Evolutionary conservation across 257 asterid species (phyloP).

Genomic region (Ehretia macrophylla): DNA sequence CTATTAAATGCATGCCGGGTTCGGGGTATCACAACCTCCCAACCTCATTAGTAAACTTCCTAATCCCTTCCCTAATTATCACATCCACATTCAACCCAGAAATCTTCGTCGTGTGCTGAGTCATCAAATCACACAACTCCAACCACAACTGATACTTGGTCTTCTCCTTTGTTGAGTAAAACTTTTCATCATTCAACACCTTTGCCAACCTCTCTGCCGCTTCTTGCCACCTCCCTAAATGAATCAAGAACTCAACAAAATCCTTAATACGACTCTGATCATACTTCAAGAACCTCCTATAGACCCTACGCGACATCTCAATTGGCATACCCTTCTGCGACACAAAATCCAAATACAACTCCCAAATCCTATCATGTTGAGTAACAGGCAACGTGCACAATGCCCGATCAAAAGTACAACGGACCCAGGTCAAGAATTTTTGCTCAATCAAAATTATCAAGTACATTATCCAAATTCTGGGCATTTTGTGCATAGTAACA

Average conservation of each 20-base stretch:
- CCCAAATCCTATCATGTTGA: conserved; percentile 92
- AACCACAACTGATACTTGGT: conserved; percentile 85
- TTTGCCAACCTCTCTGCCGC: conserved; percentile 87
- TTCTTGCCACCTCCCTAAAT: conserved; percentile 89
- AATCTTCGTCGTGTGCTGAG: conserved; percentile 77
- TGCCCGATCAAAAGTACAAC: conserved; percentile 80
- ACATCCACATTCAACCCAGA: conserved; percentile 94
- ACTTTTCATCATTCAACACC: conserved; percentile 76
- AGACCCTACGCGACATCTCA: conserved; percentile 87
- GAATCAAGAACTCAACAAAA: conserved; percentile 75
- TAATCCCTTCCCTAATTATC: conserved; percentile 85
- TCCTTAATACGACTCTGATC: conserved; percentile 95
- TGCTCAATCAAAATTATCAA: conserved; percentile 63
- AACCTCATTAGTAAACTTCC: conserved; percentile 95
- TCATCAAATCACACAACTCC: conserved; percentile 87
- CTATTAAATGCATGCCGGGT: too few relatives aligned
- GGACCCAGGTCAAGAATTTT: conserved; percentile 59
- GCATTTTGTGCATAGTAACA: conserved; percentile 98
- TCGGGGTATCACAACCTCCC: conserved; percentile 93
- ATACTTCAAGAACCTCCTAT: conserved; percentile 91
- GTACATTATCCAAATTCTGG: conserved; percentile 85
- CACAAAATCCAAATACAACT: conserved; percentile 67
- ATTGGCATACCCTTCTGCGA: conserved; percentile 86
- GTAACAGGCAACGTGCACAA: conserved; percentile 91
- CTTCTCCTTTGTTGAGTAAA: conserved; percentile 87